These are phyloP conservation scores for Nitzschia putrida DNA, from an alignment of 108 stramenopile species.

Conservation along the genomic window DNA sequence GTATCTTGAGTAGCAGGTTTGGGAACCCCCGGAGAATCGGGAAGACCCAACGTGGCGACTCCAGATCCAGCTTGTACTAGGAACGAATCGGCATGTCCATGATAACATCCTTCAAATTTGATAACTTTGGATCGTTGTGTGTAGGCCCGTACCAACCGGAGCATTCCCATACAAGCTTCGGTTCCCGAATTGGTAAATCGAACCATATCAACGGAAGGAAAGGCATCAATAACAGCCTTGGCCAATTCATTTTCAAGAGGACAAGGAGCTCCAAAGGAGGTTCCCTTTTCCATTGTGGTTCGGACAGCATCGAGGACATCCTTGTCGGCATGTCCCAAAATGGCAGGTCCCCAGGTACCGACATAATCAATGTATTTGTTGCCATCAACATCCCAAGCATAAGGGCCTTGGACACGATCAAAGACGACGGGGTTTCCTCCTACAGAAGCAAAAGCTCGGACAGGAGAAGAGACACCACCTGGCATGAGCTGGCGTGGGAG, in stretches of 20 bases:
- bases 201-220: constrained; percentile 99
- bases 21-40: constrained; percentile 97
- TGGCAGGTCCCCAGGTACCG: constrained; percentile 98
- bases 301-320: constrained; percentile 92
- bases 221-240: constrained; percentile 95
- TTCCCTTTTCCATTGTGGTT: constrained; percentile 95
- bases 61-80: constrained; percentile 98
- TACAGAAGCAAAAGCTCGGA: constrained; percentile 97
- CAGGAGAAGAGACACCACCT: constrained; percentile 96
- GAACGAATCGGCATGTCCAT: constrained; percentile 98
- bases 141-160: constrained; percentile 96
- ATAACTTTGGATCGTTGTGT: constrained; percentile 93
- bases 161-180: constrained; percentile 99
- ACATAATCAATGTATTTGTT: constrained; percentile 96
- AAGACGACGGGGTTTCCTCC: constrained; percentile 98
- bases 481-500: constrained; percentile 98
- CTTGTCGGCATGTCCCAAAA: constrained; percentile 97
- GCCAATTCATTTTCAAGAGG: constrained; percentile 95
- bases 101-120: constrained; percentile 99
- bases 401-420: constrained; percentile 95
- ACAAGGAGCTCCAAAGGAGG: constrained; percentile 96
- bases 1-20: constrained; percentile 89
- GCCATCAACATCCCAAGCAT: constrained; percentile 99
- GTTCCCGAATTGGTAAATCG: constrained; percentile 99
- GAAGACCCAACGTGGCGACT: constrained; percentile 95